Percentiles rank a stretch among this genome's conserved stretches.
Conservation (phyloP, 2,329 filamentous ascomycete genomes). For the Talaromyces rugulosus region DNA sequence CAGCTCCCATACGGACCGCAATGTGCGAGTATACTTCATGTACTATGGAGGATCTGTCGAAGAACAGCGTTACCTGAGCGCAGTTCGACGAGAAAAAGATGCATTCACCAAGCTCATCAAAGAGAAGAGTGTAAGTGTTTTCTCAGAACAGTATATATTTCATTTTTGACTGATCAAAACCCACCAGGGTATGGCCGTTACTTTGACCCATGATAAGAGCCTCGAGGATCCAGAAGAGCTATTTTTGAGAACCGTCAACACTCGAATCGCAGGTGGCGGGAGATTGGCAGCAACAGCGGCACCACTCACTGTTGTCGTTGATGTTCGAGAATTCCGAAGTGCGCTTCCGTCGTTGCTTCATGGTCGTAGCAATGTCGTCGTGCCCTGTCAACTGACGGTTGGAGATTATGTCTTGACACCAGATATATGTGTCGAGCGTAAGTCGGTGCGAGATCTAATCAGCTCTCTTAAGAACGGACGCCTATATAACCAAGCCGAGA, state of each 20-base stretch:
- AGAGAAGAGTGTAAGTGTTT: slow-evolving; percentile 65
- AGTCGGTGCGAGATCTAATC: slow-evolving; percentile 87
- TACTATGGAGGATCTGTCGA: slow-evolving; percentile 95
- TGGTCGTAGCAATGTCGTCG: slow-evolving; percentile 78
- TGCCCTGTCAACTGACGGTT: slow-evolving; percentile 93
- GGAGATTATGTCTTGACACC: slow-evolving; percentile 94
- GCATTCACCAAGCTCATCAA: slow-evolving; percentile 92
- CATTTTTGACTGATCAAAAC: slow-evolving; percentile 14
- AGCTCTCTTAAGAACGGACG: slow-evolving; percentile 87
- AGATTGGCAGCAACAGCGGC: slow-evolving; percentile 76
- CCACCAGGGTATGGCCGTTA: slow-evolving; percentile 72
- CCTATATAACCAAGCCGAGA: slow-evolving; percentile 85
- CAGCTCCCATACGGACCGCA: slow-evolving; percentile 84
- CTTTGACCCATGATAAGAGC: slow-evolving; percentile 69
- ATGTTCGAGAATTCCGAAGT: slow-evolving; percentile 93
- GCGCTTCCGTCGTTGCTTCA: slow-evolving; percentile 87
- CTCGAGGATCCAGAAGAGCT: slow-evolving; percentile 80
- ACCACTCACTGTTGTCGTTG: slow-evolving; percentile 86
- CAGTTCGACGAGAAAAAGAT: slow-evolving; percentile 92
- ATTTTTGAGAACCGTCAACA: slow-evolving; percentile 93
- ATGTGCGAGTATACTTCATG: slow-evolving; percentile 91
- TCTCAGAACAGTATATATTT: background rate
- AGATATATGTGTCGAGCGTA: slow-evolving; percentile 88
- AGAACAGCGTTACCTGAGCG: slow-evolving; percentile 86
- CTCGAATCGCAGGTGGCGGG: slow-evolving; percentile 89